phyloP scores from a whole-genome alignment of 805 yeast genomes.

The Candida sanyiensis region DNA sequence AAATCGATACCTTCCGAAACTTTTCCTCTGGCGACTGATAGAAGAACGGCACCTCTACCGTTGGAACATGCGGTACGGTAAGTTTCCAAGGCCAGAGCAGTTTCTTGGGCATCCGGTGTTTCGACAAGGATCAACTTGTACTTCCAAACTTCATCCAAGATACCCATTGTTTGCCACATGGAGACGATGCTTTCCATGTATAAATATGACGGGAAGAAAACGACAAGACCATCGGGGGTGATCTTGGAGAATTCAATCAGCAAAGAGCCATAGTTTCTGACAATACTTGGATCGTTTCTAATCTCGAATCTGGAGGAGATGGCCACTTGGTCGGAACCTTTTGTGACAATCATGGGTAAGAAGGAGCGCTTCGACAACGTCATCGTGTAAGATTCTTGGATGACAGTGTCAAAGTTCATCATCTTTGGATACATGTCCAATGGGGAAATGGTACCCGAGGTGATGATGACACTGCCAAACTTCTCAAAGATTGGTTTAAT shows the following conservation, averaged over 20 bases:
- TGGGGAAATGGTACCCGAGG: conserved; percentile 98
- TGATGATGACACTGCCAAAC: conserved; percentile 86
- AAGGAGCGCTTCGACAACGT: conserved; percentile 88
- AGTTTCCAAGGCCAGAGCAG: conserved; percentile 90
- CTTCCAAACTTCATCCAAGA: conserved; percentile 97
- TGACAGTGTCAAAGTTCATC: conserved; percentile 88
- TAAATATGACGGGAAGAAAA: conserved; percentile 92
- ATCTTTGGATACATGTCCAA: conserved; percentile 97
- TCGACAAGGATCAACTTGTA: conserved; percentile 91
- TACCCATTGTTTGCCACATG: conserved; percentile 99
- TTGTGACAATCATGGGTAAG: conserved; percentile 91
- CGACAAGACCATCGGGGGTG: conserved; percentile 97
- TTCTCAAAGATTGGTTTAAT: conserved; percentile 95
- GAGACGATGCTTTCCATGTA: conserved; percentile 98
- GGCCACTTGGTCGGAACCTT: conserved; percentile 97
- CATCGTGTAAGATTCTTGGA: conserved; percentile 95
- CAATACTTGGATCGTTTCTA: conserved; percentile 96
- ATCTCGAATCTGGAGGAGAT: conserved; percentile 95
- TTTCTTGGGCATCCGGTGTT: conserved; percentile 99
- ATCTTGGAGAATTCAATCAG: conserved; percentile 88
- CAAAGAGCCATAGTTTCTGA: conserved; percentile 91
- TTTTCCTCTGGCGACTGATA: conserved; percentile 98
- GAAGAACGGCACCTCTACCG: conserved; percentile 94
- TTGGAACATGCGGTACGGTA: conserved; percentile 94
- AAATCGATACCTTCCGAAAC: conserved; percentile 99